phyloP scores from a whole-genome alignment of 495 filamentous ascomycete genomes.

The Tuber umbilicatum region DNA sequence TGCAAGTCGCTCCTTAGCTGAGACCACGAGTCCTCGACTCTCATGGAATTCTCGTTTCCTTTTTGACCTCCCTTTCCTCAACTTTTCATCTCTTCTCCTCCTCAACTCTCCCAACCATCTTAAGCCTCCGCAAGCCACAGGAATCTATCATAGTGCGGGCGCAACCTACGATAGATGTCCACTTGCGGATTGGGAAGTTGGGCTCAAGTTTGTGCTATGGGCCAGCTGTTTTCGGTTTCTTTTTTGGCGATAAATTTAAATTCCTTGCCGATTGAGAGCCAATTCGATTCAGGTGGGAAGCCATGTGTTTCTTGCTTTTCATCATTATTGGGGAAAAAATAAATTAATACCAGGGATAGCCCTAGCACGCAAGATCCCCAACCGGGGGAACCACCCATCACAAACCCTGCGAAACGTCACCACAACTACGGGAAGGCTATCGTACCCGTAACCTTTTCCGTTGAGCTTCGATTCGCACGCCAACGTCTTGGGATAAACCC shows the following conservation, averaged over 20 bases:
- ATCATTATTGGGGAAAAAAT: neutral
- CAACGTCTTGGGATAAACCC: conserved; percentile 3
- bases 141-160: neutral
- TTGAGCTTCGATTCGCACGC: neutral
- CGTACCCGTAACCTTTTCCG: neutral
- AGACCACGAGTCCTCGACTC: neutral
- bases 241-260: neutral
- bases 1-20: neutral
- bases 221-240: neutral
- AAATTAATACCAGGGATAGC: conserved; percentile 1
- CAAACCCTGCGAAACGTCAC: conserved; percentile 3
- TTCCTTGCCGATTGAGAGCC: neutral
- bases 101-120: neutral
- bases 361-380: neutral
- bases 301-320: neutral
- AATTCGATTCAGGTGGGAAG: neutral
- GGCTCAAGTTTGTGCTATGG: neutral
- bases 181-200: neutral
- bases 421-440: neutral
- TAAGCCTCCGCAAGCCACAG: neutral
- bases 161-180: conserved; percentile 3
- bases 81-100: neutral
- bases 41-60: neutral
- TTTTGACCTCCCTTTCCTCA: neutral
- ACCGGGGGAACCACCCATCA: neutral